Evolutionary conservation across 208 protist species (phyloP), one percentile per base, ranked within the genome.

Genomic region (Acanthamoeba culbertsoni): DNA sequence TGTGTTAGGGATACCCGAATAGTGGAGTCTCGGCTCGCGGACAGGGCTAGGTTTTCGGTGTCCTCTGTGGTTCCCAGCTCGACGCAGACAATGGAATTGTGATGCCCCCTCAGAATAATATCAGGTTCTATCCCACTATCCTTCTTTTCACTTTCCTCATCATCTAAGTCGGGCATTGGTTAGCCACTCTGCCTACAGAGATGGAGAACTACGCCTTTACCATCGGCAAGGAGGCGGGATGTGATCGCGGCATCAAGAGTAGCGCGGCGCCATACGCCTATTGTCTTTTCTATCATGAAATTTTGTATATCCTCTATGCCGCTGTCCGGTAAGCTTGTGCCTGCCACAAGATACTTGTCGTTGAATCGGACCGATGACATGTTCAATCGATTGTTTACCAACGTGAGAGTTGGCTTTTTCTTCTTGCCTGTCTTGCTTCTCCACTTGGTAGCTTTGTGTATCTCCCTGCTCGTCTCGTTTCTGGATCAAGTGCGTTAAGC

Each of bases 231-330:
- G 31, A 31, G 28, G 59, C 59, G 7, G 28, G 59, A 65, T 8
- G 59, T 31, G 2, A 77, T 40, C 16, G 68, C 68, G 68, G 68
- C 68, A 42, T 89, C 79, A 16, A 89, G 48, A 1, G 48, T 68
- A 10, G 7, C 48, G 6, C 43, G 23, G n/a, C 79, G 79, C 79
- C 79, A 89, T 0, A 89, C 48, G 28, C 79, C 79, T 26, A 89
- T 63, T 26, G 79, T 89, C 48, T 89, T 89, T 35, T 89, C 79
- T 26, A 89, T 89, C 48, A 89, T 26, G 33, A 89, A 8, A 51
- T 89, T 89, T 18, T 35, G 26, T 16, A 89, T 57, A 18, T 65
- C 79, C 42, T 89, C 79, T 14, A 89, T 37, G 53, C 51, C 51
- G 16, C 42, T 18, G 42, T 65, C 48, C 37, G 79, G 79, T 28